Percentiles rank a stretch among this genome's conserved stretches.
Conservation (phyloP, 768 basidiomycete species). For the Amanita rubescens region DNA sequence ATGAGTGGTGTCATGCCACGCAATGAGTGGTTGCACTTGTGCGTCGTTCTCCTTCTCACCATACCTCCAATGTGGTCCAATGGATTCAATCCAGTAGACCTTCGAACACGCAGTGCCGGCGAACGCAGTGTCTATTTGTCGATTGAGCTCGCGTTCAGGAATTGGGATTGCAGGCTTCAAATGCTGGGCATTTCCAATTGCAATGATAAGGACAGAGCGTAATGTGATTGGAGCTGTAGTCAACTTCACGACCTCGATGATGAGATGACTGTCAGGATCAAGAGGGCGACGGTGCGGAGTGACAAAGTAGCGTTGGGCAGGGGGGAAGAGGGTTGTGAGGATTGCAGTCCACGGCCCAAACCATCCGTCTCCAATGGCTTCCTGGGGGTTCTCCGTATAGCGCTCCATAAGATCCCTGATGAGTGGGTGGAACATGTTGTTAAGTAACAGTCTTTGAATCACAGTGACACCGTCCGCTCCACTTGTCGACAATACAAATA, state of each 20-base stretch:
- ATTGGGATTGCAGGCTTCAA: conserved; percentile 11
- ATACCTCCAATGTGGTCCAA: conserved; percentile 18
- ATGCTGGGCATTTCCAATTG: conserved; percentile 14
- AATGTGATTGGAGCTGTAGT: conserved; percentile 12
- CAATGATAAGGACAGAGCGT: conserved; percentile 14
- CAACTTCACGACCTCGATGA: conserved; percentile 15
- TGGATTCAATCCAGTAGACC: conserved; percentile 15
- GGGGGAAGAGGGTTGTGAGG: conserved; percentile 10
- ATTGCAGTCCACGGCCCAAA: conserved; percentile 11
- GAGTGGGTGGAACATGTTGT: not conserved
- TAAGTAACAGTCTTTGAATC: too few species aligned
- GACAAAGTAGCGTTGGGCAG: conserved; percentile 10
- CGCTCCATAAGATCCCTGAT: not conserved
- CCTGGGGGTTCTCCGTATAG: not conserved
- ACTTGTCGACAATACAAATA: too few species aligned
- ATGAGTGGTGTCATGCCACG: conserved; percentile 15
- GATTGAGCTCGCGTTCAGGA: conserved; percentile 6
- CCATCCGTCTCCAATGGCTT: conserved; percentile 5
- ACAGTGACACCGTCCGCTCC: too few species aligned
- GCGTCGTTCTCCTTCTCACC: conserved; percentile 13
- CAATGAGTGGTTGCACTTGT: conserved; percentile 13
- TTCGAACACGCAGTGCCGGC: conserved; percentile 12
- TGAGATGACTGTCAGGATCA: conserved; percentile 2
- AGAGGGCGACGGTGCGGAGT: conserved; percentile 5
- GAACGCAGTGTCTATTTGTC: conserved; percentile 13